A percentile compares a stretch with the other conserved stretches of the same genome.
These are phyloP conservation scores for Iris macrosiphon DNA, from an alignment of 106 monocot genomes.

Conservation along the genomic window DNA sequence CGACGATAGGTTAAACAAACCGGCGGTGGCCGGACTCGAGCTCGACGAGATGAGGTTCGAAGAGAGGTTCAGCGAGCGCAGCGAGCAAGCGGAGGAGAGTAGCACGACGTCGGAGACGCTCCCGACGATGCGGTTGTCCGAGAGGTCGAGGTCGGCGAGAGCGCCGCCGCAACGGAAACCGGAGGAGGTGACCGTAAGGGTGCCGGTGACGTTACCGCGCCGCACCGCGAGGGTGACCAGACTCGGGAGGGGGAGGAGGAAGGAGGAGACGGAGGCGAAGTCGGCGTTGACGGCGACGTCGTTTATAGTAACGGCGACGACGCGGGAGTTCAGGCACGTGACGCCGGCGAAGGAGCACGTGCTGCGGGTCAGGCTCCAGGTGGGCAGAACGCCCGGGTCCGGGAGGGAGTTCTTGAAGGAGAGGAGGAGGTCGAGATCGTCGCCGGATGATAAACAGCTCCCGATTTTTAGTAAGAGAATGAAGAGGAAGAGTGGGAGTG, in stretches of 20 bases:
- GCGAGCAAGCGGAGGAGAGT: slow-evolving; percentile 4
- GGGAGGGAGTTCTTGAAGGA: slow-evolving; percentile 52
- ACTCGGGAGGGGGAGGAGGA: slow-evolving; percentile 25
- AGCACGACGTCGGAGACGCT: slow-evolving; percentile 24
- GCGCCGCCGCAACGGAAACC: slow-evolving; percentile 20
- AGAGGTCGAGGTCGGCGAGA: slow-evolving; percentile 45
- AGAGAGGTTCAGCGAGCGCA: slow-evolving; percentile 23
- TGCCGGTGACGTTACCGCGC: slow-evolving; percentile 41
- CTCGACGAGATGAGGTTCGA: slow-evolving; percentile 1
- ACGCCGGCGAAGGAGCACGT: slow-evolving; percentile 58
- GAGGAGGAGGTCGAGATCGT: slow-evolving; percentile 37
- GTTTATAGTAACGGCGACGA: slow-evolving; percentile 32
- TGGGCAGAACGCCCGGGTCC: slow-evolving; percentile 19
- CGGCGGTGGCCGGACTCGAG: slow-evolving; percentile 16
- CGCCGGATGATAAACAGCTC: background rate
- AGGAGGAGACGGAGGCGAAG: slow-evolving; percentile 38
- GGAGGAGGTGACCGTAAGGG: slow-evolving; percentile 6
- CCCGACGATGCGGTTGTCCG: slow-evolving; percentile 15
- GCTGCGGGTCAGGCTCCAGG: slow-evolving; percentile 25
- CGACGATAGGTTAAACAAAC: slow-evolving; percentile 11
- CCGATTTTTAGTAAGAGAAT: slow-evolving; percentile 11
- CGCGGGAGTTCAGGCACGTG: slow-evolving; percentile 22
- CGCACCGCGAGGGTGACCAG: slow-evolving; percentile 39
- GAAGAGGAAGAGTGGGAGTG: slow-evolving; percentile 1
- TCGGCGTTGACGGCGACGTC: slow-evolving; percentile 31